phyloP scores from a whole-genome alignment of 495 filamentous ascomycete species.

The Articulospora tetracladia region DNA sequence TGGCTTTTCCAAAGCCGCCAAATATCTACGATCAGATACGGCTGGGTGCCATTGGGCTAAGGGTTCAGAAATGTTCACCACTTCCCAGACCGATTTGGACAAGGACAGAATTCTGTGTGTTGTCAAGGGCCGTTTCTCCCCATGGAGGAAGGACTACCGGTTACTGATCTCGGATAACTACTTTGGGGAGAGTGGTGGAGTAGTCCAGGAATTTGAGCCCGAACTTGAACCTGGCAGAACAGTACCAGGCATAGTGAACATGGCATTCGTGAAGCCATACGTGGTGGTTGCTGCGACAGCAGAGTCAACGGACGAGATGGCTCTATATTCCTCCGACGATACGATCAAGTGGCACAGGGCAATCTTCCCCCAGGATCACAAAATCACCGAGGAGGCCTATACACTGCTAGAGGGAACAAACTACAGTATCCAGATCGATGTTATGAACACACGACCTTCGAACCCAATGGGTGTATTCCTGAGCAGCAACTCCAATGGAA shows the following conservation, averaged over 20 bases:
- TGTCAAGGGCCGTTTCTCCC: constrained; percentile 59
- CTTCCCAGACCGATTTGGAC: constrained; percentile 52
- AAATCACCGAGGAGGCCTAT: constrained; percentile 80
- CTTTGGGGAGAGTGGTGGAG: constrained; percentile 51
- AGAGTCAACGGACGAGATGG: constrained; percentile 79
- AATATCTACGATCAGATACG: constrained; percentile 58
- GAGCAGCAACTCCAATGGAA: constrained; percentile 94
- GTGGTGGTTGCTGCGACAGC: constrained; percentile 79
- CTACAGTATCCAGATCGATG: constrained; percentile 95
- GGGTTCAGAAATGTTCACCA: constrained; percentile 66
- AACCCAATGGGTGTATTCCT: constrained; percentile 80
- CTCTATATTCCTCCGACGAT: constrained; percentile 77
- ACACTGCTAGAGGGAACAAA: constrained; percentile 93
- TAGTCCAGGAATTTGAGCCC: constrained; percentile 60
- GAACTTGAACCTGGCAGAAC: constrained; percentile 67
- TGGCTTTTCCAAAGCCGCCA: constrained; percentile 64
- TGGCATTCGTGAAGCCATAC: constrained; percentile 78
- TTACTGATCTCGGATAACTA: constrained; percentile 76
- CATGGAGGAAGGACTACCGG: constrained; percentile 60
- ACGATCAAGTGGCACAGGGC: constrained; percentile 85
- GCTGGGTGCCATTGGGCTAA: constrained; percentile 81
- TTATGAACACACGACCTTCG: constrained; percentile 59
- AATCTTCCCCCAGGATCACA: constrained; percentile 73
- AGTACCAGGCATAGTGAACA: constrained; percentile 69
- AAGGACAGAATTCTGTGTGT: constrained; percentile 75